Evolutionary conservation across 1,284 basidiomycete genomes (phyloP), one percentile per base, ranked within the genome.

Genomic region (Phaffia rhodozyma): DNA sequence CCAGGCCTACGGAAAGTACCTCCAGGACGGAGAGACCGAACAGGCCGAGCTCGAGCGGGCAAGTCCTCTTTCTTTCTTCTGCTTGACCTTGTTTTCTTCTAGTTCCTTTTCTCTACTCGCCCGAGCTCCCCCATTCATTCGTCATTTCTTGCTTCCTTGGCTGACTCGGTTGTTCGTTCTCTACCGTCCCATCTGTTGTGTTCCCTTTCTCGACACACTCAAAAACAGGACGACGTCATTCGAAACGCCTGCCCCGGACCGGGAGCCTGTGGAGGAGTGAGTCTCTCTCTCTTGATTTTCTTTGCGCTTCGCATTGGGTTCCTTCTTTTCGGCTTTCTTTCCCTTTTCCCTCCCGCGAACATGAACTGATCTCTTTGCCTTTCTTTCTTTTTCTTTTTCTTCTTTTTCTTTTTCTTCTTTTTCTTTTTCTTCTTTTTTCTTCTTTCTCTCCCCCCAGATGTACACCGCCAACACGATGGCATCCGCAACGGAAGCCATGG

Each of bases 401-500:
- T n/a, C n/a, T 32, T 21, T 7, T 49, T 51, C 47, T 50, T 27
- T 47, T 60, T 29, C 48, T 52, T 54, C n/a, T n/a, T n/a, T n/a
- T n/a, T n/a, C n/a, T n/a, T n/a, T n/a, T n/a, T n/a, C n/a, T n/a
- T n/a, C n/a, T n/a, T n/a, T n/a, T n/a, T n/a, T n/a, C n/a, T n/a
- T n/a, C n/a, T n/a, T n/a, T n/a, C n/a, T n/a, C n/a, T n/a, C n/a
- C n/a, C n/a, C n/a, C n/a, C 55, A 72, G 70, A 79, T 78, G 77
- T 96, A 94, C 77, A 97, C 92, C 21, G 92, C 91, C 29, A 97
- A 96, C 76, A 96, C 93, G 1, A 93, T 97, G 86, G 89, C 91
- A 7, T 92, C 90, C 66, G 88, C 89, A 20, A 82, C 89, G 55
- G 92, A 97, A 76, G 90, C 87, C 0, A 76, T 97, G 69, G 92